Conservation (phyloP, 345 rosid species). For the Lepidium aucheri region DNA sequence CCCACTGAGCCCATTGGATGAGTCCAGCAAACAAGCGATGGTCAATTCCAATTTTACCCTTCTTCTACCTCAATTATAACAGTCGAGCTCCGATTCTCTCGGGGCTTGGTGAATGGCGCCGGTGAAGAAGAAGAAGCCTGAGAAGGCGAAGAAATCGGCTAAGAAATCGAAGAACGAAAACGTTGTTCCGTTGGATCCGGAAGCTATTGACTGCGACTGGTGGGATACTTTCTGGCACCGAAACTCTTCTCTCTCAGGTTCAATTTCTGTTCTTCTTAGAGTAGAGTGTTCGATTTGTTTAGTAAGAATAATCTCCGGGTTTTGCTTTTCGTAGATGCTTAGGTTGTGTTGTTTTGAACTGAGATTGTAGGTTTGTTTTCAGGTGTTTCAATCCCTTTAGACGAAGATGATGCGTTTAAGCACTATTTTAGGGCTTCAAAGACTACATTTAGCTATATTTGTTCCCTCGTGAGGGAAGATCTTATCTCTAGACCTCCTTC, state of each 20-base stretch:
- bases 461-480: conserved; percentile 82
- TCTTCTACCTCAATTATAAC: neutral
- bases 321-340: neutral
- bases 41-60: neutral
- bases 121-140: conserved; percentile 36
- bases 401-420: conserved; percentile 88
- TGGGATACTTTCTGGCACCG: conserved; percentile 79
- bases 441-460: conserved; percentile 76
- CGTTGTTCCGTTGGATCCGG: conserved; percentile 54
- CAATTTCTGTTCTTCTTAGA: neutral
- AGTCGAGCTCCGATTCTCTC: neutral
- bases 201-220: conserved; percentile 77
- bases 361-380: neutral
- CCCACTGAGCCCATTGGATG: neutral
- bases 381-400: conserved; percentile 37
- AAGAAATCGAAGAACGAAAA: conserved; percentile 59
- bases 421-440: conserved; percentile 78
- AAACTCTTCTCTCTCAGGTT: conserved; percentile 65
- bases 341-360: neutral
- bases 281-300: neutral
- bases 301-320: neutral
- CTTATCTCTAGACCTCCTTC: conserved; percentile 92
- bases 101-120: conserved; percentile 41
- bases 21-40: neutral
- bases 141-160: conserved; percentile 44